A percentile compares a stretch with the other conserved stretches of the same genome.
Conservation (phyloP, 495 filamentous ascomycete genomes). For the Melanomma pulvis-pyrius region DNA sequence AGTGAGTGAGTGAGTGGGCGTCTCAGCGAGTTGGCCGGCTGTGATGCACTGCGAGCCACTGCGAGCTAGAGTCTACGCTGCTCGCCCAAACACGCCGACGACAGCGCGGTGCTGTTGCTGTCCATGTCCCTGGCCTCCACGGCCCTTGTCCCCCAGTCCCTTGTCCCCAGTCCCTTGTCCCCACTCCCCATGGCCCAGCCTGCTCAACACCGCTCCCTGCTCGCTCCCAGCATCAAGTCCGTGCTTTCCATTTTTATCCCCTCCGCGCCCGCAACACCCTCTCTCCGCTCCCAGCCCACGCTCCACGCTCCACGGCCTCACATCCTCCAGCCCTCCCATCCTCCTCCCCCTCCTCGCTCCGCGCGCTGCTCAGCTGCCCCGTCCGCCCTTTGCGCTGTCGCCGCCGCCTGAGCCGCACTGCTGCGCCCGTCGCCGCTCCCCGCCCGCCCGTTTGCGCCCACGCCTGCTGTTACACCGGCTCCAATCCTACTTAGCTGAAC, state of each 20-base stretch:
- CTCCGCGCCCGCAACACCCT: not conserved
- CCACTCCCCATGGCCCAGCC: not conserved
- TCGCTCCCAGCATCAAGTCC: not conserved
- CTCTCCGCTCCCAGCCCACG: not conserved
- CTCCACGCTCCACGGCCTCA: conserved; percentile 5
- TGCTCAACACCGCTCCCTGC: not conserved
- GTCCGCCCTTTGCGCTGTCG: not conserved
- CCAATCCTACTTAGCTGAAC: conserved; percentile 21
- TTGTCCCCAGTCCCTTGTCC: too few species aligned
- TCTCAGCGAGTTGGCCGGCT: too few species aligned
- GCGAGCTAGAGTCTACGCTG: too few species aligned
- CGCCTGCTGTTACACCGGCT: conserved; percentile 13
- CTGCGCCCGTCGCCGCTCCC: not conserved
- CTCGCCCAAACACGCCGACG: too few species aligned
- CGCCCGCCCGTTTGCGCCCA: conserved; percentile 2
- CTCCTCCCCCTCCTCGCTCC: not conserved
- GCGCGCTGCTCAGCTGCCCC: not conserved
- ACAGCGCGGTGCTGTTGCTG: too few species aligned
- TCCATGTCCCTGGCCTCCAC: too few species aligned
- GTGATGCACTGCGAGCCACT: too few species aligned
- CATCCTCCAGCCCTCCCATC: not conserved
- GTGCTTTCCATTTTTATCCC: conserved; percentile 28
- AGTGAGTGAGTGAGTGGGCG: too few species aligned
- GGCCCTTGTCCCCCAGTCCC: too few species aligned
- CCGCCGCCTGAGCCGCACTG: not conserved